Evolutionary conservation across 1,284 basidiomycete genomes (phyloP).

Genomic region (Rhodotorula glutinis): DNA sequence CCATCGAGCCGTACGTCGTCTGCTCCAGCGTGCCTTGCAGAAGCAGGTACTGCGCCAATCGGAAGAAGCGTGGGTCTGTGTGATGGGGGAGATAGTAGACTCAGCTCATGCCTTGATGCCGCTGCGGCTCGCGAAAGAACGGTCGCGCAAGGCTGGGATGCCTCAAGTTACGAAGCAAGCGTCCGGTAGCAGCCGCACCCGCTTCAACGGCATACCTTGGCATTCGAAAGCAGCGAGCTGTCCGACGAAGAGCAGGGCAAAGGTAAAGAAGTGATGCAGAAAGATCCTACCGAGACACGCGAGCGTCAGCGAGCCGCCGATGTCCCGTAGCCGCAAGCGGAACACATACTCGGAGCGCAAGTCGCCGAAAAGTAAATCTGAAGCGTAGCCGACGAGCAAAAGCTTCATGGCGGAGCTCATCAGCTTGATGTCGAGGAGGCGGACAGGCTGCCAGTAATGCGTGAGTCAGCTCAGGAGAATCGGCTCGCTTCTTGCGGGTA

Average conservation of each 20-base stretch:
- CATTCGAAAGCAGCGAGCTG: constrained; percentile 13
- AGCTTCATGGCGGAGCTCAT: constrained; percentile 11
- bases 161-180: too few species aligned
- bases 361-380: constrained; percentile 16
- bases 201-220: constrained; percentile 1
- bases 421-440: not conserved
- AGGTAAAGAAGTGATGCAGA: constrained; percentile 26
- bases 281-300: constrained; percentile 3
- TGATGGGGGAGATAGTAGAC: too few species aligned
- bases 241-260: constrained; percentile 20
- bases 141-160: too few species aligned
- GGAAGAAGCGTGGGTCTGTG: constrained; percentile 5
- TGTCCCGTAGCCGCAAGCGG: not conserved
- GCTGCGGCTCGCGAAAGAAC: too few species aligned
- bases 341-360: not conserved
- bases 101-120: too few species aligned
- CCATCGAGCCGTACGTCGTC: constrained; percentile 21
- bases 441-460: not conserved
- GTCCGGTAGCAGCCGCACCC: too few species aligned
- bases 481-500: too few species aligned
- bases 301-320: constrained; percentile 3
- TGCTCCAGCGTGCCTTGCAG: constrained; percentile 26
- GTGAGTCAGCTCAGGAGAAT: not conserved
- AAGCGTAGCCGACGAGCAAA: constrained; percentile 9
- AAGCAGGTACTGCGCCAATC: constrained; percentile 13